Evolutionary conservation across 176 grass and related monocot genomes (phyloP).

Genomic region (Lolium rigidum): DNA sequence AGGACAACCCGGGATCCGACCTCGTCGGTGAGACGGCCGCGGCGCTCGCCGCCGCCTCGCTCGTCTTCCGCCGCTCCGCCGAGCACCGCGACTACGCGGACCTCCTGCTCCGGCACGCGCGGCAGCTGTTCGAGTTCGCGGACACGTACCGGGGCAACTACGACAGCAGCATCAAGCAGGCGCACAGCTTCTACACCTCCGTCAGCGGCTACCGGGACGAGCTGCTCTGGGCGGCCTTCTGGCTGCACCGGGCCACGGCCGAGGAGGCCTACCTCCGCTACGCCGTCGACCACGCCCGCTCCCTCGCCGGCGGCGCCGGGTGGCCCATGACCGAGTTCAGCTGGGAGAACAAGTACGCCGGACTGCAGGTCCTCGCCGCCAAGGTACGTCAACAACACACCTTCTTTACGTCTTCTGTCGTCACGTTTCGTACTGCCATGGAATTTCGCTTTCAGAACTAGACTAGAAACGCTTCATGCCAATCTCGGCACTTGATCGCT

Average conservation of each 20-base stretch:
- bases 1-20: conserved; percentile 81
- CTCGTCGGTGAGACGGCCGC: conserved; percentile 87
- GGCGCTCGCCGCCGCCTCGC: conserved; percentile 76
- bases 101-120: conserved; percentile 35
- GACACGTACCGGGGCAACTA: conserved; percentile 73
- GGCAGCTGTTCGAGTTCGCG: conserved; percentile 87
- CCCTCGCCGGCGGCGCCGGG: conserved; percentile 64
- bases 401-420: background rate
- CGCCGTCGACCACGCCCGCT: conserved; percentile 60
- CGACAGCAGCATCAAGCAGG: conserved; percentile 70
- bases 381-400: conserved; percentile 41
- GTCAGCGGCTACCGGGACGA: conserved; percentile 95
- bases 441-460: background rate
- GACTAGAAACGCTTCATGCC: background rate
- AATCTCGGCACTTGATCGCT: background rate
- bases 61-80: conserved; percentile 67
- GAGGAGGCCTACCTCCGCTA: conserved; percentile 66
- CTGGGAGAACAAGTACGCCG: conserved; percentile 98
- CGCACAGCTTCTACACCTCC: conserved; percentile 81
- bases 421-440: background rate
- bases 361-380: conserved; percentile 76
- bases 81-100: no score
- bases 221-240: conserved; percentile 97
- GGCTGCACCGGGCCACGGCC: conserved; percentile 90
- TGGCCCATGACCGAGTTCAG: conserved; percentile 97